Evolutionary conservation across 2,329 filamentous ascomycete species (phyloP).

Genomic region (Acephala macrosclerotiorum): DNA sequence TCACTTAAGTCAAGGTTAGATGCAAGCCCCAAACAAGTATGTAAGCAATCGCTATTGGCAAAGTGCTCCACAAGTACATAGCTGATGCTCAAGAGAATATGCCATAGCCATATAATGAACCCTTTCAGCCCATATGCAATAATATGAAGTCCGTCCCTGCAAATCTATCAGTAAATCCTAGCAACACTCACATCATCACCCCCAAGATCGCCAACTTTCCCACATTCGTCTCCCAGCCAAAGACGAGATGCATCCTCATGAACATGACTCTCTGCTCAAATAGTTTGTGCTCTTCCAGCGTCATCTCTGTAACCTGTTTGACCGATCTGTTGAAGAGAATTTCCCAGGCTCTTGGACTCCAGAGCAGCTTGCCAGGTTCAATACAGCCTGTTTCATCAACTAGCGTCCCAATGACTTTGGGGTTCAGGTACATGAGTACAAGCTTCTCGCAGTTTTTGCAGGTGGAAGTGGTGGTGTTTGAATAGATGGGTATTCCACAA

Average conservation of each 20-base stretch:
- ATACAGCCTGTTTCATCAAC: constrained; percentile 64
- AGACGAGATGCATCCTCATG: constrained; percentile 59
- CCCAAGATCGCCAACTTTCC: constrained; percentile 16
- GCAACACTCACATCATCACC: neutral
- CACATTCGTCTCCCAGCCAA: constrained; percentile 58
- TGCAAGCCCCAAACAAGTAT: too few relatives aligned
- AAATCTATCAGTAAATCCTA: neutral
- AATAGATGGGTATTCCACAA: constrained; percentile 61
- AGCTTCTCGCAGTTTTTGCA: constrained; percentile 49
- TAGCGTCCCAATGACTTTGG: constrained; percentile 50
- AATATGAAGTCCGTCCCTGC: too few relatives aligned
- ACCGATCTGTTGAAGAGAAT: constrained; percentile 54
- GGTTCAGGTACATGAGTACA: constrained; percentile 48
- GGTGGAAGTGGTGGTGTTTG: constrained; percentile 51
- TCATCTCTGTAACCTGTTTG: constrained; percentile 48
- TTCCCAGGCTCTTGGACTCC: constrained; percentile 60
- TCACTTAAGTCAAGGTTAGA: too few relatives aligned
- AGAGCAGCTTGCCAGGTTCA: constrained; percentile 57
- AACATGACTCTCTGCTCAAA: constrained; percentile 60
- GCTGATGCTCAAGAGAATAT: neutral
- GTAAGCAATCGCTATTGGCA: too few relatives aligned
- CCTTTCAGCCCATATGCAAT: too few relatives aligned
- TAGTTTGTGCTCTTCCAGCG: constrained; percentile 50
- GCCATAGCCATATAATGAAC: neutral
- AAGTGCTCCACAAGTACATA: neutral